phyloP scores from a whole-genome alignment of 371 early-diverging fungal species.

The Actinomortierella ambigua region DNA sequence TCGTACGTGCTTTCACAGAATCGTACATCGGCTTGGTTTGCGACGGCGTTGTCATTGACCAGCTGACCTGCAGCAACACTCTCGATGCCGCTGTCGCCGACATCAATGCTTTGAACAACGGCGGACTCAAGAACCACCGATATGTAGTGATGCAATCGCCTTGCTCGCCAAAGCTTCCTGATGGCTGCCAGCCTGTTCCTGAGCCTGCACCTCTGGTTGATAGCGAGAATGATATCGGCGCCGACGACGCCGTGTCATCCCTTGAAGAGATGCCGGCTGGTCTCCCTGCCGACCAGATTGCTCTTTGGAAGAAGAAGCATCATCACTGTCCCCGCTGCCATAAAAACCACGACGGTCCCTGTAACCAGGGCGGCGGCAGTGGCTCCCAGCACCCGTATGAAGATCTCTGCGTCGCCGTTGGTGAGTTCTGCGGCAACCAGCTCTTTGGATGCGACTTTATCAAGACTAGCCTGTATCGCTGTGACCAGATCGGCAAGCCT shows the following conservation, averaged over 20 bases:
- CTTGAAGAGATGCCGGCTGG: no score
- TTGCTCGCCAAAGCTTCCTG: conserved; percentile 1
- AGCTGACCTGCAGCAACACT: conserved; percentile 9
- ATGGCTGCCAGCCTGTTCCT: neutral
- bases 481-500: neutral
- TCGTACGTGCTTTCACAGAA: conserved; percentile 2
- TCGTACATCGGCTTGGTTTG: conserved; percentile 13
- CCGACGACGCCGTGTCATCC: no score
- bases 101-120: conserved; percentile 2
- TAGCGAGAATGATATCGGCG: neutral
- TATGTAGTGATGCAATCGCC: conserved; percentile 9
- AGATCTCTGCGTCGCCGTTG: conserved; percentile 8
- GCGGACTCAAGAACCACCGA: neutral
- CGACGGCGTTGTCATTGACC: conserved; percentile 9
- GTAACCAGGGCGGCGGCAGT: no score
- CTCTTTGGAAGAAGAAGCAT: no score
- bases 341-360: no score
- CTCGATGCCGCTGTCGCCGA: neutral
- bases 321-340: no score
- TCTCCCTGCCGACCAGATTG: no score
- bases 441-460: conserved; percentile 23
- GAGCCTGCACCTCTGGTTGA: neutral
- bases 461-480: conserved; percentile 5
- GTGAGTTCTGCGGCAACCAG: conserved; percentile 7
- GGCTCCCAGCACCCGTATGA: conserved; percentile 13